Percentiles rank a stretch among this genome's conserved stretches.
These are phyloP conservation scores for Wickerhamiella parazyma DNA, from an alignment of 805 yeast species.

Conservation along the genomic window DNA sequence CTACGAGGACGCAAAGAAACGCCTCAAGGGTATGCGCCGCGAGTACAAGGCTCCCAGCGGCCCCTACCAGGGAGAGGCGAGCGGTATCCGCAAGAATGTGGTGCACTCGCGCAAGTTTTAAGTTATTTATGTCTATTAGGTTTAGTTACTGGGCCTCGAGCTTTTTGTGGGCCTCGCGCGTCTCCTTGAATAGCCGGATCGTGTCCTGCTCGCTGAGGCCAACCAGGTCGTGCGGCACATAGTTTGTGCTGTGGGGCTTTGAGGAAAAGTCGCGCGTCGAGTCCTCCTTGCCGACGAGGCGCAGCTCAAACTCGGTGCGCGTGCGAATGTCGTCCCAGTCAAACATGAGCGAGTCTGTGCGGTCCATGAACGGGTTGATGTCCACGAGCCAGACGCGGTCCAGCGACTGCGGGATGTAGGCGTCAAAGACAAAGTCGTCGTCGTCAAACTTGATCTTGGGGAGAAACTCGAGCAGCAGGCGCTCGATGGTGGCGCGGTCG, in stretches of 20 bases:
- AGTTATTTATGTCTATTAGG: background rate
- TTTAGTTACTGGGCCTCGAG: background rate
- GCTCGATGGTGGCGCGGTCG: constrained; percentile 35
- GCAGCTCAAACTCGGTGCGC: constrained; percentile 31
- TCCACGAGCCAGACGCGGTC: constrained; percentile 59
- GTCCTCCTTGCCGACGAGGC: constrained; percentile 58
- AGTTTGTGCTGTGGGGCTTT: constrained; percentile 77
- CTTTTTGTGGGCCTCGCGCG: background rate
- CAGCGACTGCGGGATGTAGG: constrained; percentile 68
- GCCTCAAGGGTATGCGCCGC: constrained; percentile 76
- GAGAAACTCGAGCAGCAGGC: constrained; percentile 42
- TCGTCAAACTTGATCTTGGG: constrained; percentile 34
- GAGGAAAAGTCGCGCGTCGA: constrained; percentile 56
- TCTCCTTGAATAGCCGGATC: constrained; percentile 14
- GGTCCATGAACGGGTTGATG: constrained; percentile 70
- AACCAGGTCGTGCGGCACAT: constrained; percentile 82
- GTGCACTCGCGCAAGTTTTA: constrained; percentile 72
- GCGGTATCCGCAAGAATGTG: constrained; percentile 92
- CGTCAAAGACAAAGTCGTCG: constrained; percentile 54
- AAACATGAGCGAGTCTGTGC: constrained; percentile 64
- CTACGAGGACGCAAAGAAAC: constrained; percentile 90
- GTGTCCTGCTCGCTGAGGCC: constrained; percentile 30
- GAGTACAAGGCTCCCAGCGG: constrained; percentile 67
- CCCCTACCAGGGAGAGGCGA: constrained; percentile 84
- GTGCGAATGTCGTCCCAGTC: constrained; percentile 65